A percentile compares a stretch with the other conserved stretches of the same genome.
phyloP scores from a whole-genome alignment of 805 yeast species.

The Candida adriatica region DNA sequence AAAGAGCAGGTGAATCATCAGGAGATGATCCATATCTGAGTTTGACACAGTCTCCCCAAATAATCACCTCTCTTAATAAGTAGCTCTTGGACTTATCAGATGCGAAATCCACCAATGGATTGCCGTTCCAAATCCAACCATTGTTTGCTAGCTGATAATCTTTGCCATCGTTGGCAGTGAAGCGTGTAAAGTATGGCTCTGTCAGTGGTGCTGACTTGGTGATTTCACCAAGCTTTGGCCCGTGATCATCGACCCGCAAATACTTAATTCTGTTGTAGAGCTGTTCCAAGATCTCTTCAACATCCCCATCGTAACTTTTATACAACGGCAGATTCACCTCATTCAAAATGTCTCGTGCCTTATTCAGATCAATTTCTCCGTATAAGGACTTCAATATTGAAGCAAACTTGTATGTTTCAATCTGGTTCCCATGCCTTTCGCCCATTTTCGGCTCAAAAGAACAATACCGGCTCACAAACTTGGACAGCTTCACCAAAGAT shows the following conservation, averaged over 20 bases:
- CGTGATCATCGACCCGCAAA: conserved; percentile 69
- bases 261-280: conserved; percentile 71
- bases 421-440: conserved; percentile 41
- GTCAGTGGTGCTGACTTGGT: conserved; percentile 54
- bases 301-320: conserved; percentile 68
- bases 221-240: conserved; percentile 73
- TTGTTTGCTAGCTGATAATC: conserved; percentile 80
- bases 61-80: conserved; percentile 84
- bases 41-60: conserved; percentile 97
- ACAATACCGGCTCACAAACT: conserved; percentile 39
- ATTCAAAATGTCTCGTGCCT: conserved; percentile 53
- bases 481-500: conserved; percentile 38
- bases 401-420: conserved; percentile 47
- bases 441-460: conserved; percentile 33
- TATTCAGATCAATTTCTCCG: conserved; percentile 20
- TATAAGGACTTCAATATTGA: conserved; percentile 38
- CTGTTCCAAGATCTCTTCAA: conserved; percentile 57
- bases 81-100: conserved; percentile 73
- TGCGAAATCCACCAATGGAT: conserved; percentile 91
- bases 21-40: conserved; percentile 74
- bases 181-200: conserved; percentile 84
- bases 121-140: conserved; percentile 99
- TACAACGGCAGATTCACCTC: conserved; percentile 74
- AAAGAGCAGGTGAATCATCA: conserved; percentile 80
- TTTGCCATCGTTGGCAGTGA: conserved; percentile 44